Evolutionary conservation across 2,329 filamentous ascomycete genomes (phyloP), one percentile per base, ranked within the genome.

Genomic region (Aspergillus amoenus): DNA sequence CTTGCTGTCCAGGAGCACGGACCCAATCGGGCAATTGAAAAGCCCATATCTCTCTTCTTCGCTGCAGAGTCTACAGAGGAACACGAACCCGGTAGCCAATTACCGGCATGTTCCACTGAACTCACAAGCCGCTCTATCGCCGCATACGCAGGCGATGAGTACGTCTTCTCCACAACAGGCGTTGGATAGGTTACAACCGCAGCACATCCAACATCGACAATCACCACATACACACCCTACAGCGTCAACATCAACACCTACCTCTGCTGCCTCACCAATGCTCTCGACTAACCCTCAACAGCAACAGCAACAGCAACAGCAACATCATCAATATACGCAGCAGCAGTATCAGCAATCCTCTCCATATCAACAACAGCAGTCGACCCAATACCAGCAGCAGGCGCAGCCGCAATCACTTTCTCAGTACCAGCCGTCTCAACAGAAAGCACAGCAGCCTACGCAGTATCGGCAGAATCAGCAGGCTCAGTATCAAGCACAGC

Each of bases 161-260:
- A 62, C 71, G 11, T 63, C 69, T 15, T 73, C 70, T 6, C 70
- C 70, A 5, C 70, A 73, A 59, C 68, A 70, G 49, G 61, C 65
- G 1, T 52, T 70, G 49, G 70, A 73, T 21, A 58, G 68, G 37
- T 54, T 71, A 9, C 68, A 69, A 24, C 69, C 68, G 7, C 64
- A 69, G 40, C 68, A 69, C 2, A 61, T 66, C 12, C 69, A 70
- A 48, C 66, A 68, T 3, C 66, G 66, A 6, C 61, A 61, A 42
- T 44, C 54, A 13, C 44, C 61, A 12, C 57, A 64, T 51, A 34
- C 57, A 7, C 58, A 64, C 47, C 51, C 59, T 12, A 41, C 57
- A 9, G 30, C 55, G 12, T 50, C 61, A 4, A 56, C 61, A 22
- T 50, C 61, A 8, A 56, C 61, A 18, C 56, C 62, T 24, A 54